Evolutionary conservation across 2,329 filamentous ascomycete genomes (phyloP).

Genomic region (Aspergillus fumigatus): DNA sequence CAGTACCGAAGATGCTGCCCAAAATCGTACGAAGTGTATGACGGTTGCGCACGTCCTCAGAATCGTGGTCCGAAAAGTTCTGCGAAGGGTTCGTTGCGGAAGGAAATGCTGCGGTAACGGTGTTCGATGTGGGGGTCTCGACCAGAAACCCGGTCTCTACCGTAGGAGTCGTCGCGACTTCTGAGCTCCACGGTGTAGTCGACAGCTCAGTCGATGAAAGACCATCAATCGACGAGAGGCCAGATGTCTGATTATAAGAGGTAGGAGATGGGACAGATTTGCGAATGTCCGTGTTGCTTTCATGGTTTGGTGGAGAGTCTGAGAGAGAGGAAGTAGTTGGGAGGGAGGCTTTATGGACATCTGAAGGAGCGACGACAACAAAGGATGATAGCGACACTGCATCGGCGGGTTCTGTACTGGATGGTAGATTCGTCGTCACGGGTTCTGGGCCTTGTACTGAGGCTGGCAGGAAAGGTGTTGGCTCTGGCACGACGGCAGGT

Average conservation of each 20-base stretch:
- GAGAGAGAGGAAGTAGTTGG: background rate
- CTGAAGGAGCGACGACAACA: background rate
- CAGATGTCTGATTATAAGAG: background rate
- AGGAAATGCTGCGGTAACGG: conserved; percentile 1
- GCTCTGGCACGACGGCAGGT: conserved; percentile 1
- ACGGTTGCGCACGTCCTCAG: background rate
- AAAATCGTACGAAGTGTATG: conserved; percentile 20
- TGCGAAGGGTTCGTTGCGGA: conserved; percentile 1
- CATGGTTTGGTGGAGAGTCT: background rate
- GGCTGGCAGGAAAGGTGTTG: conserved; percentile 1
- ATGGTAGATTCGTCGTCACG: conserved; percentile 2
- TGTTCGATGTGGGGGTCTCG: background rate
- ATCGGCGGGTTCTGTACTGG: background rate
- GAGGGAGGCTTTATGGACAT: background rate
- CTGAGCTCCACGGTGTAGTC: background rate
- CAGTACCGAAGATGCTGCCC: conserved; percentile 25
- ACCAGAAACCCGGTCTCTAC: background rate
- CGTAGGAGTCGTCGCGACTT: background rate
- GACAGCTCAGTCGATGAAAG: background rate
- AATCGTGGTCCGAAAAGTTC: background rate
- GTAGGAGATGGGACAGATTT: background rate
- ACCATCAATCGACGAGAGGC: background rate
- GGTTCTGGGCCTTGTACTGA: conserved; percentile 1
- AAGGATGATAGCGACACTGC: background rate
- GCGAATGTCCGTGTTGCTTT: background rate